Evolutionary conservation across 2,329 filamentous ascomycete species (phyloP).

Genomic region (Emmonsia crescens): DNA sequence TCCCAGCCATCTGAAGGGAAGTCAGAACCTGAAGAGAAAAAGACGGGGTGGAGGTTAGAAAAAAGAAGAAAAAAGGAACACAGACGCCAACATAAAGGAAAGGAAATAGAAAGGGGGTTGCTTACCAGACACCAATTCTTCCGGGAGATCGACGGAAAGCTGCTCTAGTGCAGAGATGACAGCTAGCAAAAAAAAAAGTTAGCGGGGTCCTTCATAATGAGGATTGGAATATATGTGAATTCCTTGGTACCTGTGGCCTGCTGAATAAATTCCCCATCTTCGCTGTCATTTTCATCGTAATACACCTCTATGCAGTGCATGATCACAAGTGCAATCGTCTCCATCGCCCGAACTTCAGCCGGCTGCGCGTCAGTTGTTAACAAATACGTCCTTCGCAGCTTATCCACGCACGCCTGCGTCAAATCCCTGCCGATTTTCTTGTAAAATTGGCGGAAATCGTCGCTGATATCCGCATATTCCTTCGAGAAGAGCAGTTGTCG

Average conservation of each 20-base stretch:
- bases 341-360: conserved; percentile 27
- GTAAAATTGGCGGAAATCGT: conserved; percentile 20
- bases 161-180: conserved; percentile 25
- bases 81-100: not conserved
- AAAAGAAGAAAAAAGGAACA: conserved; percentile 12
- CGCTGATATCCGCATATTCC: conserved; percentile 20
- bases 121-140: conserved; percentile 32
- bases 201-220: conserved; percentile 4
- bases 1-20: conserved; percentile 34
- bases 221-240: not conserved
- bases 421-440: conserved; percentile 24
- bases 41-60: conserved; percentile 15
- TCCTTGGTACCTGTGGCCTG: conserved; percentile 26
- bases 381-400: conserved; percentile 24
- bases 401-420: conserved; percentile 22
- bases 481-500: conserved; percentile 33
- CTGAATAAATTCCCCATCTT: conserved; percentile 24
- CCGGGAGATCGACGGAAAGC: conserved; percentile 26
- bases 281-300: conserved; percentile 25
- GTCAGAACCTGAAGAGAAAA: conserved; percentile 27
- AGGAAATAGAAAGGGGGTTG: not conserved
- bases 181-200: conserved; percentile 16
- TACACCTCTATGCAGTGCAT: conserved; percentile 29
- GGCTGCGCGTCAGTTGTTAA: conserved; percentile 12
- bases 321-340: conserved; percentile 28